Evolutionary conservation across 2,329 filamentous ascomycete species (phyloP), one percentile per base, ranked within the genome.

Genomic region (Rhynchosporium agropyri): DNA sequence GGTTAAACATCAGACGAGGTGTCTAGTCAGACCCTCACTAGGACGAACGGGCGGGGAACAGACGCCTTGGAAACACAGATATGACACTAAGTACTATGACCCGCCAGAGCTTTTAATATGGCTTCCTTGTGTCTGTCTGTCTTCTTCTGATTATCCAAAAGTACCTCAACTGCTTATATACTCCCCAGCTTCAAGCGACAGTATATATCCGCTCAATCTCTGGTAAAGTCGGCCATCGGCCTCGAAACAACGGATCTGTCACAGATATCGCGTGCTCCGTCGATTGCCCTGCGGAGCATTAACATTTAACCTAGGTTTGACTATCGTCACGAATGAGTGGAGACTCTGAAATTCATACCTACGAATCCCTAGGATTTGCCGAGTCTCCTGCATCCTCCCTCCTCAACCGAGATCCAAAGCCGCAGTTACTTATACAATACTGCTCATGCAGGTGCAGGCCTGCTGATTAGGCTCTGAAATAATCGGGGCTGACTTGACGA

Each of bases 281-380:
- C 58, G 60, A 49, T 46, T 20, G 20, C 20, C 20, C 20, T 36
- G 49, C 38, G 49, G 49, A 53, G 31, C 49, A 36, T 36, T 8
- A 15, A 31, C 40, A 58, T 28, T 3, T 36, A 38, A 29, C 31
- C 49, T 51, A 26, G 26, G 38, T 53, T 33, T 53, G 20, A 38
- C 49, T 33, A 53, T 53, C 15, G 31, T 53, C 49, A 46, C 29
- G 61, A 61, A 64, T 63, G 62, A 63, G 58, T 62, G 62, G 65
- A 67, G 60, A 64, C 46, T 59, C 54, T 64, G 63, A 60, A 67
- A 56, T 51, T 58, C 55, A 53, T 57, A 58, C 33, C 9, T 31
- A 40, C 31, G 4, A 20, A 38, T 53, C 62, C 53, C 33, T 20
- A 20, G 20, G 20, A 20, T 20, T 20, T 20, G 20, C 20, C 20